phyloP scores from a whole-genome alignment of 2,329 filamentous ascomycete species.

The Fusarium sp. region DNA sequence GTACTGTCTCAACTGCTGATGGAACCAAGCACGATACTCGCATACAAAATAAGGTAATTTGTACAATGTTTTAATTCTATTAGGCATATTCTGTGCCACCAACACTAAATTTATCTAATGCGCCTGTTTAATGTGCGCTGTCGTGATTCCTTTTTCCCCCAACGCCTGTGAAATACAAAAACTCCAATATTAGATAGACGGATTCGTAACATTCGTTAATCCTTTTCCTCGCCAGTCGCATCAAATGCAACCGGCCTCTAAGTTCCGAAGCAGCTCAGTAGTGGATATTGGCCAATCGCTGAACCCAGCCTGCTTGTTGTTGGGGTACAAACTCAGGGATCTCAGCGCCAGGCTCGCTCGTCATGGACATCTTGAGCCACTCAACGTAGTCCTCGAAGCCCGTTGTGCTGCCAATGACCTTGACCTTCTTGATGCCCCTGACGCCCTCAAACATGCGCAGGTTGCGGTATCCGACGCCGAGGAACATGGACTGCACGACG shows the following conservation, averaged over 20 bases:
- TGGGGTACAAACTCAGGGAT: slow-evolving; percentile 40
- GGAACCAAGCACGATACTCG: not conserved
- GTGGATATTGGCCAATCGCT: slow-evolving; percentile 44
- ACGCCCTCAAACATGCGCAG: slow-evolving; percentile 59
- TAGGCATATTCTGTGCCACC: not conserved
- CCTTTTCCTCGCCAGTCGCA: slow-evolving; percentile 19
- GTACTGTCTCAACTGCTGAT: not conserved
- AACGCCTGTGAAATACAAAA: slow-evolving; percentile 23
- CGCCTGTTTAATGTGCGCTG: slow-evolving; percentile 8
- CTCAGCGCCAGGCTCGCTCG: slow-evolving; percentile 42
- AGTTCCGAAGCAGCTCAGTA: slow-evolving; percentile 28
- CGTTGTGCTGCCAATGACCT: slow-evolving; percentile 55
- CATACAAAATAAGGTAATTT: no score
- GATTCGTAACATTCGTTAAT: slow-evolving; percentile 30
- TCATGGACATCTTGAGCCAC: slow-evolving; percentile 58
- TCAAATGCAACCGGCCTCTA: slow-evolving; percentile 5
- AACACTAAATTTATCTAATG: slow-evolving; percentile 6
- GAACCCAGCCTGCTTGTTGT: slow-evolving; percentile 43
- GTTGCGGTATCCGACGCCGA: slow-evolving; percentile 55
- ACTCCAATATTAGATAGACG: slow-evolving; percentile 23
- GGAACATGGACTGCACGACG: slow-evolving; percentile 56
- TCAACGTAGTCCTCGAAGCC: slow-evolving; percentile 59
- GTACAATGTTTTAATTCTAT: not conserved
- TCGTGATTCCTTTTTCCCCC: slow-evolving; percentile 21
- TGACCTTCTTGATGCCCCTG: slow-evolving; percentile 55